Conservation (phyloP, 1,284 basidiomycete genomes). For the Cronartium quercuum region DNA sequence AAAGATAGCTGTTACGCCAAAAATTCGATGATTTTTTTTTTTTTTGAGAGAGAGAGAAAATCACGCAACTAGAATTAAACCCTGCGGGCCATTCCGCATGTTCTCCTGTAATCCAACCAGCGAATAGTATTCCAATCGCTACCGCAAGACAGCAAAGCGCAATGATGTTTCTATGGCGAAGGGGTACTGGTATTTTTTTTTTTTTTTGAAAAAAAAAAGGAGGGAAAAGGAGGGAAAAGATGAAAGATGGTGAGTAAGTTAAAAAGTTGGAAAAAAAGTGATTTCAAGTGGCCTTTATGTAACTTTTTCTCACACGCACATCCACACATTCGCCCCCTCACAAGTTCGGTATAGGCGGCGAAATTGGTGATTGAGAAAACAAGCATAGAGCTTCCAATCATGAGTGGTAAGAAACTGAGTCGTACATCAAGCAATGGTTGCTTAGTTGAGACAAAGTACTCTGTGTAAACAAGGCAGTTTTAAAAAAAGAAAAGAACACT, state of each 20-base stretch:
- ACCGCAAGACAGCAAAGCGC: slow-evolving; percentile 10
- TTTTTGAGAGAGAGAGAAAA: too few species aligned
- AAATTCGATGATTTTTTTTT: too few species aligned
- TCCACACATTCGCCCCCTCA: background rate
- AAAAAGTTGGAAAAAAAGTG: background rate
- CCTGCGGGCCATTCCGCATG: slow-evolving; percentile 23
- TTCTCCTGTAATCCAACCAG: slow-evolving; percentile 31
- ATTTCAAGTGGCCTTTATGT: too few species aligned
- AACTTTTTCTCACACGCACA: slow-evolving; percentile 17
- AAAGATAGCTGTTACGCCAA: too few species aligned
- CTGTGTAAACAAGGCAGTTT: background rate
- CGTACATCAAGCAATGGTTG: slow-evolving; percentile 15
- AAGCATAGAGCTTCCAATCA: slow-evolving; percentile 12
- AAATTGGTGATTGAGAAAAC: slow-evolving; percentile 18
- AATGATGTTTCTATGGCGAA: background rate
- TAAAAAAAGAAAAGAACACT: background rate
- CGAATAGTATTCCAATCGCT: slow-evolving; percentile 15
- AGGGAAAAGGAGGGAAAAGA: background rate
- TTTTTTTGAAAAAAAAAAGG: too few species aligned
- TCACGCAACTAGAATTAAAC: slow-evolving; percentile 31
- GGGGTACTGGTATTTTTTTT: slow-evolving; percentile 20
- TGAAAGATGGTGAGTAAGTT: too few species aligned
- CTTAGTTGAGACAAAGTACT: slow-evolving; percentile 21
- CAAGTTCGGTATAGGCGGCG: slow-evolving; percentile 26
- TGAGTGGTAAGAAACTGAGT: slow-evolving; percentile 27